These are phyloP conservation scores for Hebeloma cylindrosporum DNA, from an alignment of 768 basidiomycete species.

Conservation along the genomic window DNA sequence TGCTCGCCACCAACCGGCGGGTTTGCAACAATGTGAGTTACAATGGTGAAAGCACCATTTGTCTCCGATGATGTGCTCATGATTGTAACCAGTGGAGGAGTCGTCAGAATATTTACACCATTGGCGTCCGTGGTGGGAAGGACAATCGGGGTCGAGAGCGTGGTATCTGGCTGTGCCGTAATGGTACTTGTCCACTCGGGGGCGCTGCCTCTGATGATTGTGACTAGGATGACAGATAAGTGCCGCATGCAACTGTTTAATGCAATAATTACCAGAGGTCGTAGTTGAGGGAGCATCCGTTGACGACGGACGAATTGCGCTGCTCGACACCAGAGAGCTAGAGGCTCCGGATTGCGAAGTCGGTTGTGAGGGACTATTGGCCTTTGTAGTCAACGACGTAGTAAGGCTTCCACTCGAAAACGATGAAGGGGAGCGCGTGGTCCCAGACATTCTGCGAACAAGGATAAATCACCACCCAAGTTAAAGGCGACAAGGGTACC, in stretches of 20 bases:
- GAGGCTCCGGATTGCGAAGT: conserved; percentile 5
- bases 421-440: not conserved
- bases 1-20: conserved; percentile 20
- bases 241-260: not conserved
- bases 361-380: not conserved
- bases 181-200: conserved; percentile 19
- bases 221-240: conserved; percentile 9
- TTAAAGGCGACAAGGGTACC: too few relatives aligned
- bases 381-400: conserved; percentile 5
- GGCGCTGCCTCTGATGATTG: conserved; percentile 12
- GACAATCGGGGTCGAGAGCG: conserved; percentile 37
- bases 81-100: conserved; percentile 48
- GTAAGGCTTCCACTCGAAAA: not conserved
- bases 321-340: too few relatives aligned
- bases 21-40: conserved; percentile 56
- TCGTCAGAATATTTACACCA: conserved; percentile 39
- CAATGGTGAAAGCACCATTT: conserved; percentile 44
- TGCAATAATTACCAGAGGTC: conserved; percentile 13
- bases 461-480: too few relatives aligned
- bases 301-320: conserved; percentile 7
- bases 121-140: conserved; percentile 40
- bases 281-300: conserved; percentile 18
- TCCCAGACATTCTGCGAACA: too few relatives aligned
- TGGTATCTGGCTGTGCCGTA: conserved; percentile 17
- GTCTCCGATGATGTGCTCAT: conserved; percentile 45